phyloP scores from a whole-genome alignment of 257 asterid species.

The Solanum virginianum region DNA sequence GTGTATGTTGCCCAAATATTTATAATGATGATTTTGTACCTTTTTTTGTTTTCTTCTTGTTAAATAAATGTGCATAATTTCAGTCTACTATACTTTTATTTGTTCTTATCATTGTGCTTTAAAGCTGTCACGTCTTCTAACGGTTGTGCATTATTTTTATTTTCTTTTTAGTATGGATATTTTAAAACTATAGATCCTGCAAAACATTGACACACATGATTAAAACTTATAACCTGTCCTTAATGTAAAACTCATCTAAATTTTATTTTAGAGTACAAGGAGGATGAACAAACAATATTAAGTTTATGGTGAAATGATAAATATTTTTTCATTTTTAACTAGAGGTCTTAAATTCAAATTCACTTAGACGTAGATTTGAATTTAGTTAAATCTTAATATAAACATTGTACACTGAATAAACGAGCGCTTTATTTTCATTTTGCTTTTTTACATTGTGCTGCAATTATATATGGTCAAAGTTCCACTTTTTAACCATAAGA shows the following conservation, averaged over 20 bases:
- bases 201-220: neutral
- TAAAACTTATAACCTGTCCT: neutral
- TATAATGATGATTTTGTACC: neutral
- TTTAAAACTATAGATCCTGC: neutral
- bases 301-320: too few species aligned
- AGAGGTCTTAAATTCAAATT: rapidly evolving
- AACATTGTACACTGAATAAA: too few species aligned
- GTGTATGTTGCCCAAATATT: neutral
- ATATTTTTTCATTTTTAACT: too few species aligned
- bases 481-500: neutral
- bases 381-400: too few species aligned
- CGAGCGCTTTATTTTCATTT: neutral
- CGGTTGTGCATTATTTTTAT: neutral
- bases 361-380: too few species aligned
- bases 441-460: neutral
- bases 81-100: neutral
- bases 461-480: neutral
- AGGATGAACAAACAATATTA: neutral
- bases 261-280: neutral
- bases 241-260: neutral
- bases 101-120: neutral
- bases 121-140: neutral
- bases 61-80: neutral
- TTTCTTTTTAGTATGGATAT: neutral
- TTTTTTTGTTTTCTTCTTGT: slow-evolving; percentile 1